Conservation (phyloP, 306 rosid species). For the Cucumis sativus region DNA sequence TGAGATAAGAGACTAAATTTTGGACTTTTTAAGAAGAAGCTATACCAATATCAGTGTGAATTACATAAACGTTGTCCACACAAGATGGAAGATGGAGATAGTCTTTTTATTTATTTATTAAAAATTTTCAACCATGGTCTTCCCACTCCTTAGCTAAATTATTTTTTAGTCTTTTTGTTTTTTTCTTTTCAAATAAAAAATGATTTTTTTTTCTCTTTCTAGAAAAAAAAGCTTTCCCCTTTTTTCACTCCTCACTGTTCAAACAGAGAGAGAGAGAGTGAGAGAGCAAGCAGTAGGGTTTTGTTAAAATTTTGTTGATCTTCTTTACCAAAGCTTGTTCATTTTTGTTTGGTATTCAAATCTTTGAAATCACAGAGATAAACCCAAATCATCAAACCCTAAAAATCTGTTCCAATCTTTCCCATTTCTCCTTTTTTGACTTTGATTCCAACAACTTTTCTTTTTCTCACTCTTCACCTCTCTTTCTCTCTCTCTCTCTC, state of each 20-base stretch:
- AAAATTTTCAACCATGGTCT: not conserved
- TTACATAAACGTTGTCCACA: no score
- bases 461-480: conserved; percentile 2
- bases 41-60: no score
- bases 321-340: conserved; percentile 15
- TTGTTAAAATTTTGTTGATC: not conserved
- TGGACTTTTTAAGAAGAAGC: no score
- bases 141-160: not conserved
- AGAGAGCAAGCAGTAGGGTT: conserved; percentile 32
- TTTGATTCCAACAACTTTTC: conserved; percentile 21
- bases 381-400: conserved; percentile 27
- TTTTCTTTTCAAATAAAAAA: not conserved
- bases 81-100: not conserved
- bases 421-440: conserved; percentile 15
- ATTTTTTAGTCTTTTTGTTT: not conserved
- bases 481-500: not conserved
- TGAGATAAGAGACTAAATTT: no score
- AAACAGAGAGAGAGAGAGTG: not conserved
- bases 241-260: conserved; percentile 18
- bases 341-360: conserved; percentile 5
- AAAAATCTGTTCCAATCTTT: conserved; percentile 8
- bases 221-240: not conserved
- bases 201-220: conserved; percentile 2
- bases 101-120: not conserved
- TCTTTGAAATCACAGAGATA: conserved; percentile 25